These are phyloP conservation scores for Leptographium lundbergii DNA, from an alignment of 2,329 filamentous ascomycete genomes.

Conservation along the genomic window DNA sequence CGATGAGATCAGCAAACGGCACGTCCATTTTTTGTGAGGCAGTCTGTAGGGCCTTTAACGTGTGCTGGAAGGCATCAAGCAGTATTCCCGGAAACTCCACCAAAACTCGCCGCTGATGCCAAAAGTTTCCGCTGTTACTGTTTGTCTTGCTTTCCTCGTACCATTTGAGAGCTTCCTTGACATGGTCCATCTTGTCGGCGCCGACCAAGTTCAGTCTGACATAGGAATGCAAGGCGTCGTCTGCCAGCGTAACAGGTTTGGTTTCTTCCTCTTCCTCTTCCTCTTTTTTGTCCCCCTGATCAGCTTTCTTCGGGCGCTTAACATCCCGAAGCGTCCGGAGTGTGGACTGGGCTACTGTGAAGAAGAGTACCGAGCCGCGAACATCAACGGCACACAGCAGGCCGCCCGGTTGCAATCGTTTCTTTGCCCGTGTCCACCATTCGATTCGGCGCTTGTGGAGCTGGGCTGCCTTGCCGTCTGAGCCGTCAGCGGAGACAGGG, in stretches of 20 bases:
- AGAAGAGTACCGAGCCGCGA: slow-evolving; percentile 26
- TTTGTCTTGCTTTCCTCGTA: slow-evolving; percentile 8
- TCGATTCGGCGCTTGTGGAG: slow-evolving; percentile 22
- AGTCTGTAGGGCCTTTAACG: slow-evolving; percentile 39
- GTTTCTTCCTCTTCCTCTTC: not conserved
- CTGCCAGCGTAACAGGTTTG: not conserved
- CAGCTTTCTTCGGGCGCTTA: no score
- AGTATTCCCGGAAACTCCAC: slow-evolving; percentile 52
- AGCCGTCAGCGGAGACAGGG: no score
- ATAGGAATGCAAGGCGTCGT: not conserved
- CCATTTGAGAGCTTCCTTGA: slow-evolving; percentile 14
- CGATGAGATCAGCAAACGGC: slow-evolving; percentile 36
- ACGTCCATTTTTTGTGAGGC: slow-evolving; percentile 31
- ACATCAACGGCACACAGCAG: slow-evolving; percentile 36
- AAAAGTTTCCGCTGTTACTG: slow-evolving; percentile 4
- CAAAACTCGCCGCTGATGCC: slow-evolving; percentile 17
- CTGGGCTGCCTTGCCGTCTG: no score
- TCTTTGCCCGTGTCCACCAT: slow-evolving; percentile 39
- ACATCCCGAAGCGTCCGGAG: not conserved
- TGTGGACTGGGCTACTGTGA: slow-evolving; percentile 22
- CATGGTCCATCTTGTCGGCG: slow-evolving; percentile 18
- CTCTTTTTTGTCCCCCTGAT: not conserved
- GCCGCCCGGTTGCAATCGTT: slow-evolving; percentile 32
- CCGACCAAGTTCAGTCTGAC: slow-evolving; percentile 5
- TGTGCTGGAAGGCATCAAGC: slow-evolving; percentile 44